phyloP scores from a whole-genome alignment of 148 eudicot genomes.

The Rhododendron molle region DNA sequence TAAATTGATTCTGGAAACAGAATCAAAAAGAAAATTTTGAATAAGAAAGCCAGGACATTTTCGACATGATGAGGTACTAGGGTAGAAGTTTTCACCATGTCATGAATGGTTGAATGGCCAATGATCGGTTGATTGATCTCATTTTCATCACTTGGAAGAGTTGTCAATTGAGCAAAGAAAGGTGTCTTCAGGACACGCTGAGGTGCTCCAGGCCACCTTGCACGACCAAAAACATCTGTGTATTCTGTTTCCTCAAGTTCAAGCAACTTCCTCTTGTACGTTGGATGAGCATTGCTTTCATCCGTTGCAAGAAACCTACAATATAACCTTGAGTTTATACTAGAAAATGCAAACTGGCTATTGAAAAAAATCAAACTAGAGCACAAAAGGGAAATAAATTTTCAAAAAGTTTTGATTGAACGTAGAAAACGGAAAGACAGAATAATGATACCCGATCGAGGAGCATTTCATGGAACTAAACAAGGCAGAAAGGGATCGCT shows the following conservation, averaged over 20 bases:
- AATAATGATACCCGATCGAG: background rate
- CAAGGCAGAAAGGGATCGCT: background rate
- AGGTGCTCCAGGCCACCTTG: conserved; percentile 96
- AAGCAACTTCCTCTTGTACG: conserved; percentile 70
- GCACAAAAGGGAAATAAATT: background rate
- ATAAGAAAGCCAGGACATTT: background rate
- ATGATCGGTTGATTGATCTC: conserved; percentile 76
- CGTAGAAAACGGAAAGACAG: background rate
- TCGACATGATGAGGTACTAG: background rate
- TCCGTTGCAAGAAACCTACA: conserved; percentile 76
- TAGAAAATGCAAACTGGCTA: background rate
- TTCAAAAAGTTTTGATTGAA: background rate
- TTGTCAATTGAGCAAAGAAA: conserved; percentile 58
- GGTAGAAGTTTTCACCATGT: conserved; percentile 34
- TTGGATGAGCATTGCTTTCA: conserved; percentile 87
- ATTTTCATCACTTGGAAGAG: conserved; percentile 56
- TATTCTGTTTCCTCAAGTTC: conserved; percentile 70
- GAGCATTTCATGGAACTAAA: background rate
- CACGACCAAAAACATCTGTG: conserved; percentile 80
- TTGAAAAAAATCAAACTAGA: background rate
- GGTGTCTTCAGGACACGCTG: conserved; percentile 77
- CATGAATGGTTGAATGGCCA: conserved; percentile 76
- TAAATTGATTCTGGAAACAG: background rate
- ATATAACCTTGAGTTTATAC: background rate
- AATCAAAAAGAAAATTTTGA: background rate